Percentiles rank a stretch among this genome's conserved stretches.
Evolutionary conservation across 176 grass and related monocot genomes (phyloP).

Genomic region (Thinopyrum elongatum): DNA sequence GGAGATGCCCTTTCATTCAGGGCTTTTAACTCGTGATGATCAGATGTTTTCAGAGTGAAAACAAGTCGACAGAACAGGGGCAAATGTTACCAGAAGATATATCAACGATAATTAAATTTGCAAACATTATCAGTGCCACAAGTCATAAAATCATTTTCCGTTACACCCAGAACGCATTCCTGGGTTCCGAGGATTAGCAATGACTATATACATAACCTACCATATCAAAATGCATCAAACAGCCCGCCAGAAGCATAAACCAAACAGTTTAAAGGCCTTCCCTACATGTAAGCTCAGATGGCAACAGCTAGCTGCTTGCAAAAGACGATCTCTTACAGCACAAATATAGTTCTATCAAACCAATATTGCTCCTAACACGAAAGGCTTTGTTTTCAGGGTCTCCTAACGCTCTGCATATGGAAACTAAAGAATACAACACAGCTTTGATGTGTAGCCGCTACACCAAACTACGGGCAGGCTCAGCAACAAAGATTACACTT

Average conservation of each 20-base stretch:
- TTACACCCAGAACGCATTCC: background rate
- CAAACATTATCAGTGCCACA: background rate
- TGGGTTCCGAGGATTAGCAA: background rate
- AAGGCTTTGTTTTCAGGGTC: slow-evolving; percentile 29
- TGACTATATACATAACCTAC: background rate
- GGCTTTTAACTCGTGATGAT: too few relatives aligned
- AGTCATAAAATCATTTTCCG: background rate
- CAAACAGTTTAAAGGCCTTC: background rate
- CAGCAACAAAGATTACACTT: slow-evolving; percentile 36
- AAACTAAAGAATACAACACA: slow-evolving; percentile 49
- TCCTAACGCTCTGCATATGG: slow-evolving; percentile 38
- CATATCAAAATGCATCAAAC: background rate
- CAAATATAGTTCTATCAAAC: slow-evolving; percentile 39
- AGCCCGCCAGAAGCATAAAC: background rate
- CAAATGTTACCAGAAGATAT: too few relatives aligned
- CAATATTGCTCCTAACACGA: slow-evolving; percentile 31
- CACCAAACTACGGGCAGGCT: slow-evolving; percentile 25
- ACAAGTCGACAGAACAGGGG: too few relatives aligned
- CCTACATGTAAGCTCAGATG: slow-evolving; percentile 33
- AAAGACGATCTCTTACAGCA: slow-evolving; percentile 26
- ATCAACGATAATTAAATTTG: too few relatives aligned
- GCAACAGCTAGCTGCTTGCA: background rate
- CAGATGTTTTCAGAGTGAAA: too few relatives aligned
- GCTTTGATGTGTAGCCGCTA: slow-evolving; percentile 39
- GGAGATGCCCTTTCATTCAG: too few relatives aligned